Conservation (phyloP, 31 red algal species). For the Porphyra umbilicalis region DNA sequence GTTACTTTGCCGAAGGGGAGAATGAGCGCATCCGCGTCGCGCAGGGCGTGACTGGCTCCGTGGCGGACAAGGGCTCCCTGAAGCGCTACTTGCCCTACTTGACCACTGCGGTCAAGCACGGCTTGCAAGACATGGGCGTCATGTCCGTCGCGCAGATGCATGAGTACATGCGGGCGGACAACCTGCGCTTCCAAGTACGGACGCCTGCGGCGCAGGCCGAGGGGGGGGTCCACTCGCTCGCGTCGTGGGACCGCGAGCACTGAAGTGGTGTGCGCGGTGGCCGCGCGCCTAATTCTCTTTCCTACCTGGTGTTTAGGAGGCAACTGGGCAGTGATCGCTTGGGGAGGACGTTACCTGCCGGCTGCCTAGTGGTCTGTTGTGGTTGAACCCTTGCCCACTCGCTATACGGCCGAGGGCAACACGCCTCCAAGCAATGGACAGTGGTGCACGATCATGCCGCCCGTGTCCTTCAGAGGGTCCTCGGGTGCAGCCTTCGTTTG, state of each 20-base stretch:
- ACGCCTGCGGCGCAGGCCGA: constrained; percentile 95
- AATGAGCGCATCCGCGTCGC: constrained; percentile 90
- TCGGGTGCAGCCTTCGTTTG: no score
- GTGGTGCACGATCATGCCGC: no score
- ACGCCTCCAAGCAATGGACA: no score
- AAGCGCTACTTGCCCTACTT: constrained; percentile 94
- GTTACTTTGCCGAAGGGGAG: constrained; percentile 85
- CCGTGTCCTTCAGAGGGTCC: no score
- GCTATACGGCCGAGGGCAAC: no score
- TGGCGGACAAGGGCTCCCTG: constrained; percentile 87
- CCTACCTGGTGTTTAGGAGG: no score
- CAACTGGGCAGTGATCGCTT: no score
- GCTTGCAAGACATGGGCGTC: constrained; percentile 96
- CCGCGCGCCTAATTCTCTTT: no score
- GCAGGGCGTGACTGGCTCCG: constrained; percentile 95
- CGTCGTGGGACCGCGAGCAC: constrained; percentile 54
- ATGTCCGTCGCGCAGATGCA: constrained; percentile 65
- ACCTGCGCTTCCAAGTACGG: constrained; percentile 79
- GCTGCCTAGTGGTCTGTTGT: no score
- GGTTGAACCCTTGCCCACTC: no score
- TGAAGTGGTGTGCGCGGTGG: no score
- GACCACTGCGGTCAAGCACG: constrained; percentile 80
- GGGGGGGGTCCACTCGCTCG: constrained; percentile 91
- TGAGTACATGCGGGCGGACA: constrained; percentile 62
- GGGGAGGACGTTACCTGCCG: no score